Evolutionary conservation across 164 flowering plant genomes (phyloP).

Genomic region (Vitis amurensis): DNA sequence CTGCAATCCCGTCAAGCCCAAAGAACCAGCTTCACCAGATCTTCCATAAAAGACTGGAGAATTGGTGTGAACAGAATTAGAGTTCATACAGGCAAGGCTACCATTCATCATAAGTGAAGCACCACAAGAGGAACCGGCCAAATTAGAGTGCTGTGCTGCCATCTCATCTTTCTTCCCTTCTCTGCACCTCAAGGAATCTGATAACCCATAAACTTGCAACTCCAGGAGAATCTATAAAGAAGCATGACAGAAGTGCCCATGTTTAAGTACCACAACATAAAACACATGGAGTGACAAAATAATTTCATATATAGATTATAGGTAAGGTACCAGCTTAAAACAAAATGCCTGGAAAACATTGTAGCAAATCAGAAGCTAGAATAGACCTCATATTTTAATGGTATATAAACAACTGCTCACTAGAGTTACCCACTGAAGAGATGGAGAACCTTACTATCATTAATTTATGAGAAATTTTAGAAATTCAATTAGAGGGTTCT

Average conservation of each 20-base stretch:
- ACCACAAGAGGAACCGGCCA: slow-evolving; percentile 32
- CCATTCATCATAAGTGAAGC: slow-evolving; percentile 55
- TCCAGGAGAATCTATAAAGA: slow-evolving; percentile 65
- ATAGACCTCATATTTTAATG: background rate
- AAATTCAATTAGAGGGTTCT: background rate
- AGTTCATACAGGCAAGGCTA: slow-evolving; percentile 30
- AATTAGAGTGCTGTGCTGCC: slow-evolving; percentile 27
- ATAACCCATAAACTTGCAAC: slow-evolving; percentile 88
- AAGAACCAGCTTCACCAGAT: slow-evolving; percentile 46
- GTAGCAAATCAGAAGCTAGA: background rate
- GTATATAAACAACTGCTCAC: background rate
- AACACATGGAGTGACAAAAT: too few species aligned
- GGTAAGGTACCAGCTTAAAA: too few species aligned
- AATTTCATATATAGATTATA: too few species aligned
- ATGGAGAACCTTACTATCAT: background rate
- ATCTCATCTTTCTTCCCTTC: slow-evolving; percentile 67
- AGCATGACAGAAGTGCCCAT: slow-evolving; percentile 1
- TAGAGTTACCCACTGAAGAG: background rate
- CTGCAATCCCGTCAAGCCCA: slow-evolving; percentile 89
- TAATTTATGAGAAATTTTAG: background rate
- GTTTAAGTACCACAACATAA: background rate
- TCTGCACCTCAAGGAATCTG: slow-evolving; percentile 63
- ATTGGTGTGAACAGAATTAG: slow-evolving; percentile 16
- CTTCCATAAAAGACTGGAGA: slow-evolving; percentile 29
- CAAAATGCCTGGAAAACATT: background rate